Conservation (phyloP, 352 stramenopile genomes). For the Phytophthora litchii region DNA sequence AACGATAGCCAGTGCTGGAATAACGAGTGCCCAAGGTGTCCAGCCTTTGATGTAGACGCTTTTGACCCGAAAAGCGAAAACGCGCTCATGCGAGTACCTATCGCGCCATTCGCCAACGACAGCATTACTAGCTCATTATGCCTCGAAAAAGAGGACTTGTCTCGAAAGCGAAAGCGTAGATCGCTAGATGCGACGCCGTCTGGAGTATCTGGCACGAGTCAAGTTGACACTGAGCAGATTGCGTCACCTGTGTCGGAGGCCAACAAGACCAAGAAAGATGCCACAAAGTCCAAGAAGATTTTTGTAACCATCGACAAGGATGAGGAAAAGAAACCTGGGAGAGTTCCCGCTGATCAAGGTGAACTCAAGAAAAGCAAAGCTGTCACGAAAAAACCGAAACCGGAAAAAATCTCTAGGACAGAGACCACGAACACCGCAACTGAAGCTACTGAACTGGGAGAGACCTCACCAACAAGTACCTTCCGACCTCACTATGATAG, state of each 20-base stretch:
- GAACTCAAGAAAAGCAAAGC: slow-evolving; percentile 24
- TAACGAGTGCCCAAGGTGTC: slow-evolving; percentile 63
- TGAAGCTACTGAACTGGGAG: slow-evolving; percentile 15
- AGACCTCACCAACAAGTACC: slow-evolving; percentile 17
- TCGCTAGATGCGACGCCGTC: slow-evolving; percentile 22
- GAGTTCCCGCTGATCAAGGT: slow-evolving; percentile 9
- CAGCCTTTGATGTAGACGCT: slow-evolving; percentile 66
- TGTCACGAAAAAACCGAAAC: slow-evolving; percentile 28
- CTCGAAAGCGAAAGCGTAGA: slow-evolving; percentile 60
- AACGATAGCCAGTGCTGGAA: slow-evolving; percentile 80
- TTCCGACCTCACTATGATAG: slow-evolving; percentile 73
- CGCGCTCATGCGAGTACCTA: slow-evolving; percentile 59
- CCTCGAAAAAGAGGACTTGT: slow-evolving; percentile 41
- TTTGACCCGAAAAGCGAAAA: slow-evolving; percentile 52
- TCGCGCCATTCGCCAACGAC: slow-evolving; percentile 54
- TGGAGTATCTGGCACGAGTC: slow-evolving; percentile 1
- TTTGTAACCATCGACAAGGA: slow-evolving; percentile 26
- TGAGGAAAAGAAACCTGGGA: slow-evolving; percentile 39
- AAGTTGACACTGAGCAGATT: slow-evolving; percentile 13
- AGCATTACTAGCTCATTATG: slow-evolving; percentile 63
- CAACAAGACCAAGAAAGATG: slow-evolving; percentile 56
- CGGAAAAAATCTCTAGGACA: slow-evolving; percentile 27
- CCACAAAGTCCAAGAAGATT: slow-evolving; percentile 37
- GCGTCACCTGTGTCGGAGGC: slow-evolving; percentile 23
- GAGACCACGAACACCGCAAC: slow-evolving; percentile 1